Base-by-base conservation (phyloP, 2,329 filamentous ascomycete genomes). In the Colletotrichum acutatum region DNA sequence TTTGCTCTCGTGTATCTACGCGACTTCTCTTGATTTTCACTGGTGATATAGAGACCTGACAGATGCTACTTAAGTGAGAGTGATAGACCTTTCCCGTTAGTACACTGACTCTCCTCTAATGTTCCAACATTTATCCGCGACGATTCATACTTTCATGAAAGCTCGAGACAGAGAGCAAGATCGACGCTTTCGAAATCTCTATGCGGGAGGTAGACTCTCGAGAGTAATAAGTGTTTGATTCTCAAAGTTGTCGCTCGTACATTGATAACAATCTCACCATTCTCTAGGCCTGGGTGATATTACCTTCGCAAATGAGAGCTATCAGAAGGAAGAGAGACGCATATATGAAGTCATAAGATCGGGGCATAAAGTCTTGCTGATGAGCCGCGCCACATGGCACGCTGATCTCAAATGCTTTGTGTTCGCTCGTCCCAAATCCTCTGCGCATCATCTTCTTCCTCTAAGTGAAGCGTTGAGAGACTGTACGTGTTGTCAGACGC, bases 391-490 rank as follows among this genome's bases (percentile, higher is more conserved):
- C 19, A 49, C 19, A 49, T 8, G 2, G 1, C 1, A 22, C 7
- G 4, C 6, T 22, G 42, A 9, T 8, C 42, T 49, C 8, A 49
- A 49, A 7, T 49, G 19, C 42, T 49, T 22, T 49, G 42, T 11
- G 42, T 49, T 11, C 42, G 42, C 19, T 22, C 42, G 22, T 49
- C 19, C 42, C 19, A 49, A n/a, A 49, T 19, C 19, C 42, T 49
- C 19, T 49, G 42, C 12, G n/a, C 42, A 22, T 49, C 42, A 2
- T 49, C 19, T 9, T 22, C 19, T n/a, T 49, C 42, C 24, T 42
- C 34, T 19, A 54, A 59, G 28, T 66, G 53, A 8, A 28, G 9
- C 54, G 24, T 70, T 2, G 67, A 66, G 16, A 70, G 54, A 7
- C 28, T 26, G 42, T 53, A 70, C 5, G 30, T 26, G 22, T 37